Evolutionary conservation across 495 filamentous ascomycete genomes (phyloP).

Genomic region (Penicillium herquei): DNA sequence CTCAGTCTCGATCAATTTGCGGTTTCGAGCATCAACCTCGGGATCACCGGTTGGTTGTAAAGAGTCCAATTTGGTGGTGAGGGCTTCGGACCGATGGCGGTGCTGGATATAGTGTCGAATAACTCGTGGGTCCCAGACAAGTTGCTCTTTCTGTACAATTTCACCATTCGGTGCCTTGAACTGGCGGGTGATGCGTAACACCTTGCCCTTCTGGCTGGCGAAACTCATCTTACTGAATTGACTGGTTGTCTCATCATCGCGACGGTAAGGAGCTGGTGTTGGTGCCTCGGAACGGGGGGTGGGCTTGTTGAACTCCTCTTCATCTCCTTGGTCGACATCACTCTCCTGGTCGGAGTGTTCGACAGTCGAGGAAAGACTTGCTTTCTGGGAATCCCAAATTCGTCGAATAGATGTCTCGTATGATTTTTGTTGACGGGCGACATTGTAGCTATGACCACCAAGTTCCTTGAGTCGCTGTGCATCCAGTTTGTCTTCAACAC

Average conservation of each 20-base stretch:
- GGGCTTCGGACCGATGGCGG: constrained; percentile 55
- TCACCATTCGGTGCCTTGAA: constrained; percentile 62
- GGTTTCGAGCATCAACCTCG: constrained; percentile 63
- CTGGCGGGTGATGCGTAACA: constrained; percentile 72
- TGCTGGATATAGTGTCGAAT: constrained; percentile 63
- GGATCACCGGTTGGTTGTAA: constrained; percentile 72
- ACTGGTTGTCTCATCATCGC: constrained; percentile 79
- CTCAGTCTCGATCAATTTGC: constrained; percentile 67
- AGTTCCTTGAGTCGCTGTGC: constrained; percentile 82
- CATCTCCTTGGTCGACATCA: constrained; percentile 66
- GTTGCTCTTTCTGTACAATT: constrained; percentile 54
- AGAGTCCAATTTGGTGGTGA: constrained; percentile 64
- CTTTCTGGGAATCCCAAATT: constrained; percentile 87
- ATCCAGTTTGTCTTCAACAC: constrained; percentile 80
- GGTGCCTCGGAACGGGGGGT: constrained; percentile 62
- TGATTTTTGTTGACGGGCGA: constrained; percentile 81
- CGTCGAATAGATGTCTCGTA: constrained; percentile 85
- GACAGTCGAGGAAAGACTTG: constrained; percentile 64
- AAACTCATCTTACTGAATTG: constrained; percentile 80
- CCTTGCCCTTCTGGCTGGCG: constrained; percentile 64
- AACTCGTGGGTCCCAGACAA: constrained; percentile 71
- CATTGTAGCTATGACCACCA: constrained; percentile 95
- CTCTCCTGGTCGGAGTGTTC: constrained; percentile 61
- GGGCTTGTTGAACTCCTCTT: constrained; percentile 60
- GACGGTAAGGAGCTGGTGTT: constrained; percentile 52